Conservation (phyloP, 2,329 filamentous ascomycete species). For the Aspergillus sp. region DNA sequence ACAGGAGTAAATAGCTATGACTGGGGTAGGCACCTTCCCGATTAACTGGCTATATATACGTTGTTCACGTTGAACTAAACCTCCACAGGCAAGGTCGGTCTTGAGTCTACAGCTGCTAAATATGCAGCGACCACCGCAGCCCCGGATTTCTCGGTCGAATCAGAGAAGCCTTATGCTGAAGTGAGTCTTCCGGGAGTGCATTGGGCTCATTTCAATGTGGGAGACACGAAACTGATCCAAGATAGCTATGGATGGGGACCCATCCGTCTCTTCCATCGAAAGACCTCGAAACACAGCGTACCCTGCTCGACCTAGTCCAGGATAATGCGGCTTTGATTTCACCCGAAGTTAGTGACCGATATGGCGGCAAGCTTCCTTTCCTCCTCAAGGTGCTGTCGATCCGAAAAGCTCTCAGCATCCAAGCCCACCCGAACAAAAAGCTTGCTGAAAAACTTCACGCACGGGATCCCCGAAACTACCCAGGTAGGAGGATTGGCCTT, state of each 20-base stretch:
- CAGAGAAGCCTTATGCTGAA: slow-evolving; percentile 92
- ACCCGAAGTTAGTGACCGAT: slow-evolving; percentile 68
- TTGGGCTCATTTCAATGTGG: neutral
- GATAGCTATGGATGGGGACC: slow-evolving; percentile 96
- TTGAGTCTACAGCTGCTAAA: slow-evolving; percentile 80
- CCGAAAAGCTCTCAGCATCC: slow-evolving; percentile 92
- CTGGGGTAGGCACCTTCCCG: slow-evolving; percentile 65
- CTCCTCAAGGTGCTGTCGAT: slow-evolving; percentile 98
- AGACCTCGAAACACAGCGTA: slow-evolving; percentile 78
- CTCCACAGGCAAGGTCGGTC: slow-evolving; percentile 74
- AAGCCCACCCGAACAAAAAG: slow-evolving; percentile 95
- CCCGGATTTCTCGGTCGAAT: slow-evolving; percentile 71
- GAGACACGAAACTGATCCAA: slow-evolving; percentile 11
- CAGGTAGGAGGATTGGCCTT: slow-evolving; percentile 46
- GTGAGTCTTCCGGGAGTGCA: slow-evolving; percentile 43
- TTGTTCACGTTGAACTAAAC: slow-evolving; percentile 24
- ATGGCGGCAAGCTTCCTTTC: slow-evolving; percentile 83
- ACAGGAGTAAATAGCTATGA: slow-evolving; percentile 95
- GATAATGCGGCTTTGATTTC: slow-evolving; percentile 85
- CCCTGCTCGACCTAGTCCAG: slow-evolving; percentile 81
- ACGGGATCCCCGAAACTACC: slow-evolving; percentile 88
- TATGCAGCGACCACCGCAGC: slow-evolving; percentile 84
- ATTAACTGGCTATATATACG: neutral
- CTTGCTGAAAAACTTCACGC: slow-evolving; percentile 85
- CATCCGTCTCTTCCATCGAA: slow-evolving; percentile 95